These are phyloP conservation scores for Candida mattraensis DNA, from an alignment of 805 yeast genomes.

Conservation along the genomic window DNA sequence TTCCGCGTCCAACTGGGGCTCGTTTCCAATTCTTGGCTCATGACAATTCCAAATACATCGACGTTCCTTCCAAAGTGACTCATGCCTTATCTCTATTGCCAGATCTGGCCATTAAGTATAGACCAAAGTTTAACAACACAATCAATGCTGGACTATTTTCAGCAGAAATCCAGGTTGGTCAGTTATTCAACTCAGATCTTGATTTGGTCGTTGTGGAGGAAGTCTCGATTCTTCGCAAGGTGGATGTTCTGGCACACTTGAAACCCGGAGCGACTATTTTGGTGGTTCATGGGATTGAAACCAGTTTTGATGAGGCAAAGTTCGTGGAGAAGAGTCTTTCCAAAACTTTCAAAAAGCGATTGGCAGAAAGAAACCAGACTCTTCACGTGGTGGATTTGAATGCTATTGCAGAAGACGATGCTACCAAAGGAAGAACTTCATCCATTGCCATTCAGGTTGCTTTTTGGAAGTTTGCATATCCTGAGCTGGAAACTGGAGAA, in stretches of 20 bases:
- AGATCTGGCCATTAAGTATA: slow-evolving; percentile 48
- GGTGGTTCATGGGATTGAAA: slow-evolving; percentile 37
- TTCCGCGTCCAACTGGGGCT: slow-evolving; percentile 42
- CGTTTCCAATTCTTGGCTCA: slow-evolving; percentile 63
- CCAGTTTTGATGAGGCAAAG: slow-evolving; percentile 41
- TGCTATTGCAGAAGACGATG: slow-evolving; percentile 62
- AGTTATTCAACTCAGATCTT: slow-evolving; percentile 49
- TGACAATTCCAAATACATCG: slow-evolving; percentile 57
- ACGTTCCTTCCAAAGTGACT: slow-evolving; percentile 63
- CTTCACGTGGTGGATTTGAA: slow-evolving; percentile 62
- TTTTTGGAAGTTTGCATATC: slow-evolving; percentile 72
- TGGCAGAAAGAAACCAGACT: slow-evolving; percentile 52
- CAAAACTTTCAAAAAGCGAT: slow-evolving; percentile 46
- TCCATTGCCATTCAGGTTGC: slow-evolving; percentile 76
- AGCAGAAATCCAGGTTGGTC: slow-evolving; percentile 50
- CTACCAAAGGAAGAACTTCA: slow-evolving; percentile 72
- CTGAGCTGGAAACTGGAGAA: slow-evolving; percentile 56
- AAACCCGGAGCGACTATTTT: slow-evolving; percentile 57
- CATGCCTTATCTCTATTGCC: slow-evolving; percentile 68
- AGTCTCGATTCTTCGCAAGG: slow-evolving; percentile 48
- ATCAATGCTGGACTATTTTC: slow-evolving; percentile 74
- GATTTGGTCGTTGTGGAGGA: slow-evolving; percentile 67
- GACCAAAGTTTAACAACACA: slow-evolving; percentile 70
- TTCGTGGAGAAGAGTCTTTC: slow-evolving; percentile 57
- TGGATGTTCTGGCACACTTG: slow-evolving; percentile 64